Conservation (phyloP, 306 rosid genomes). For the Glycine soja region DNA sequence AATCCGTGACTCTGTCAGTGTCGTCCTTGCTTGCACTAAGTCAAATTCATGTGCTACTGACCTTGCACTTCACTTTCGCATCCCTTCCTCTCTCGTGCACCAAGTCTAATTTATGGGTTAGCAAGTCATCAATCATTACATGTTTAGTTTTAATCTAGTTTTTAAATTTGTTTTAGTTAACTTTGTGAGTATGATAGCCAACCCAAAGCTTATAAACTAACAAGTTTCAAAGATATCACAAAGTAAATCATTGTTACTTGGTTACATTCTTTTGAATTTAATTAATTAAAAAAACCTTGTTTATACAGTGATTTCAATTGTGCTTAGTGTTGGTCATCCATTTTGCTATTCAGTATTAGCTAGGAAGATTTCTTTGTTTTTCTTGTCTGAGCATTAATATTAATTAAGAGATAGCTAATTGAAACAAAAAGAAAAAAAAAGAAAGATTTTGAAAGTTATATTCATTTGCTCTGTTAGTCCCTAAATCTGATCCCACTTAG, state of each 20-base stretch:
- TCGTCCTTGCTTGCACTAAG: too few species aligned
- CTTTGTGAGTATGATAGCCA: background rate
- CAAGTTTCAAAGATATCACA: background rate
- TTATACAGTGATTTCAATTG: background rate
- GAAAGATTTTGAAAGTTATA: too few species aligned
- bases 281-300: background rate
- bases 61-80: too few species aligned
- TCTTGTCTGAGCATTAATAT: background rate
- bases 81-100: too few species aligned
- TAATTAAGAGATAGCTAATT: background rate
- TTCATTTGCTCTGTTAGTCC: too few species aligned
- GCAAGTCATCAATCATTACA: background rate
- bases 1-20: too few species aligned
- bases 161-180: background rate
- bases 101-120: background rate
- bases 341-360: background rate
- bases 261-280: background rate
- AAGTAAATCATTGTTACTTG: background rate
- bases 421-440: too few species aligned
- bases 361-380: background rate
- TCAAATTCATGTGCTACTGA: too few species aligned
- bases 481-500: too few species aligned
- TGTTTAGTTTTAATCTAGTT: background rate
- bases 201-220: background rate
- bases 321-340: background rate